Percentiles rank a stretch among this genome's conserved stretches.
Conservation (phyloP, 768 basidiomycete species). For the Kwoniella europaea region DNA sequence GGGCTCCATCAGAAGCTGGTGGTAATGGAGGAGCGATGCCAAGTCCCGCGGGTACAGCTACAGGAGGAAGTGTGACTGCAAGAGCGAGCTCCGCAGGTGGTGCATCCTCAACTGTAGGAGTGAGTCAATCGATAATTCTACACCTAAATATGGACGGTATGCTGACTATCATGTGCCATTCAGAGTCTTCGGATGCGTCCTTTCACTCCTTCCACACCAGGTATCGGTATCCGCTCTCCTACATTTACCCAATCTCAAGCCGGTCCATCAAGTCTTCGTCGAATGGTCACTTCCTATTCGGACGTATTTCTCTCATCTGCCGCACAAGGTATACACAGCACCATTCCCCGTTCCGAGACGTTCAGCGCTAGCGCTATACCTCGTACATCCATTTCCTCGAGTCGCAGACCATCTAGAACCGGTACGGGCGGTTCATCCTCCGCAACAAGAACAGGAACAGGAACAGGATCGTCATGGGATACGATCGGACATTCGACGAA, state of each 20-base stretch:
- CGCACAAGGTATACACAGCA: slow-evolving; percentile 7
- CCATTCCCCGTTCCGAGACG: slow-evolving; percentile 20
- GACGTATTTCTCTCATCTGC: slow-evolving; percentile 43
- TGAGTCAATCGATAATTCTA: slow-evolving; percentile 28
- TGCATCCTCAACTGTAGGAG: slow-evolving; percentile 53
- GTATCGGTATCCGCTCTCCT: slow-evolving; percentile 14
- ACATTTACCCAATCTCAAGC: slow-evolving; percentile 11
- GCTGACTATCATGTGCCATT: neutral
- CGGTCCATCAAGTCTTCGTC: slow-evolving; percentile 45
- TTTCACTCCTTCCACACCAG: slow-evolving; percentile 18
- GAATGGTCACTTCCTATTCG: slow-evolving; percentile 46
- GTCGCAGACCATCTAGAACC: slow-evolving; percentile 22
- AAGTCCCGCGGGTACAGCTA: slow-evolving; percentile 52
- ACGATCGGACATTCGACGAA: slow-evolving; percentile 20
- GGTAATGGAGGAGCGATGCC: slow-evolving; percentile 35
- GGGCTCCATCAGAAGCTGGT: slow-evolving; percentile 61
- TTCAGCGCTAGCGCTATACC: slow-evolving; percentile 26
- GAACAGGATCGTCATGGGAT: slow-evolving; percentile 30
- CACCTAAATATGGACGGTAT: neutral
- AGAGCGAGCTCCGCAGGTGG: slow-evolving; percentile 53
- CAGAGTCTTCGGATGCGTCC: slow-evolving; percentile 33
- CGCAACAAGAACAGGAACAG: neutral
- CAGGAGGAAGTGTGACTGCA: slow-evolving; percentile 51
- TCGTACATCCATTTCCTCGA: slow-evolving; percentile 11
- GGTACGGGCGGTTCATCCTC: neutral